Evolutionary conservation across 495 filamentous ascomycete species (phyloP), one percentile per base, ranked within the genome.

Genomic region (Collariella sp.): DNA sequence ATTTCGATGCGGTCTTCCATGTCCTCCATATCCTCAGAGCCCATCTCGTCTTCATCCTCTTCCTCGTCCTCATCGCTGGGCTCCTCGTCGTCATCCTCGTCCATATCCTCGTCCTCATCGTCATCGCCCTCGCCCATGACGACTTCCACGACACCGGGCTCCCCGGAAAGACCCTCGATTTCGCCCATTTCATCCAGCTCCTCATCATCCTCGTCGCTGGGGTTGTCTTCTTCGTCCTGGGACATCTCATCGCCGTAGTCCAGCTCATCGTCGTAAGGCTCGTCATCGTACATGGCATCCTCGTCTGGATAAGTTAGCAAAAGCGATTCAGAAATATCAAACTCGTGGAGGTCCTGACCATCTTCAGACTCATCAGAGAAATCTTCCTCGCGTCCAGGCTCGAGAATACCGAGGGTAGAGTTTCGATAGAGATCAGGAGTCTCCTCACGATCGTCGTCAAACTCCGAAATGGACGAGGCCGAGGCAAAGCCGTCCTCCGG

Each of bases 351-450:
- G 39, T 45, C 54, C 62, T 46, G 70, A 76, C 72, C 81, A 59
- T 89, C 89, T 50, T 85, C 77, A 13, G 72, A 80, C 48, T 79
- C 81, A 51, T 83, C 83, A 6, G 83, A 87, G 54, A 84, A 86
- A 49, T 87, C 85, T 52, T 88, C 85, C 57, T 88, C 85, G 57
- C 88, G 79, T 55, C 82, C 80, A 56, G 86, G 87, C 64, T 96
- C 93, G 54, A 95, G 82, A 82, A 99, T 90, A 35, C 94, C 94
- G 31, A 99, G 76, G 5, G 94, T 88, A 4, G 93, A 96, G 64
- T 97, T 95, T 38, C 93, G 84, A 71, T 95, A 97, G 7, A 99
- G 80, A 72, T 99, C 94, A 19, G 93, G 93, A 7, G 94, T 97
- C 65, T 97, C 91, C 67, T 97, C 93, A 18, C 94, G 87, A 53